A percentile compares a stretch with the other conserved stretches of the same genome.
phyloP scores from a whole-genome alignment of 169 alveolate genomes.

The Cryptosporidium canis region DNA sequence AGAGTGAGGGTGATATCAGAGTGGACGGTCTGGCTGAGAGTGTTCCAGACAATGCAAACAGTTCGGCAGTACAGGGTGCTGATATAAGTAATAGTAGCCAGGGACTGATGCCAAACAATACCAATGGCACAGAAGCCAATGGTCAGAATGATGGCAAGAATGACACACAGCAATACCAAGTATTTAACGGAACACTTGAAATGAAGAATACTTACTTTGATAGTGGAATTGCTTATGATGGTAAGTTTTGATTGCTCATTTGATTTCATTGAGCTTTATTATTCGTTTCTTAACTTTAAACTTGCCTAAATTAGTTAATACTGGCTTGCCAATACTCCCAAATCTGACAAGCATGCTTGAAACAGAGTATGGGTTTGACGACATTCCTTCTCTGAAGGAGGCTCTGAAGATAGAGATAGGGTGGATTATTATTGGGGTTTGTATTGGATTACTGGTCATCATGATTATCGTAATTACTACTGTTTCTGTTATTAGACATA shows the following conservation, averaged over 20 bases:
- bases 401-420: constrained; percentile 19
- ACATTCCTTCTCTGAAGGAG: not conserved
- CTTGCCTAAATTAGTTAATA: not conserved
- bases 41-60: not conserved
- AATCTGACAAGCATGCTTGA: not conserved
- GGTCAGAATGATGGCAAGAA: not conserved
- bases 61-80: not conserved
- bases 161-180: not conserved
- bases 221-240: constrained; percentile 26
- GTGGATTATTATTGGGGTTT: constrained; percentile 37
- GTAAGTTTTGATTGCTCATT: constrained; percentile 18
- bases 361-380: constrained; percentile 7
- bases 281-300: not conserved
- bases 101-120: not conserved
- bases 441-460: constrained; percentile 12
- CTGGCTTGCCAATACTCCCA: constrained; percentile 61
- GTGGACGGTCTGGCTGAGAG: not conserved
- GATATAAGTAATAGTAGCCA: not conserved
- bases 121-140: not conserved
- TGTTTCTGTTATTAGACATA: constrained; percentile 46
- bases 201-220: not conserved
- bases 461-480: constrained; percentile 18
- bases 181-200: not conserved
- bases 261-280: not conserved
- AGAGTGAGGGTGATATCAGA: constrained; percentile 6